Conservation (phyloP, 2,329 filamentous ascomycete genomes). For the Aspergillus ruber region DNA sequence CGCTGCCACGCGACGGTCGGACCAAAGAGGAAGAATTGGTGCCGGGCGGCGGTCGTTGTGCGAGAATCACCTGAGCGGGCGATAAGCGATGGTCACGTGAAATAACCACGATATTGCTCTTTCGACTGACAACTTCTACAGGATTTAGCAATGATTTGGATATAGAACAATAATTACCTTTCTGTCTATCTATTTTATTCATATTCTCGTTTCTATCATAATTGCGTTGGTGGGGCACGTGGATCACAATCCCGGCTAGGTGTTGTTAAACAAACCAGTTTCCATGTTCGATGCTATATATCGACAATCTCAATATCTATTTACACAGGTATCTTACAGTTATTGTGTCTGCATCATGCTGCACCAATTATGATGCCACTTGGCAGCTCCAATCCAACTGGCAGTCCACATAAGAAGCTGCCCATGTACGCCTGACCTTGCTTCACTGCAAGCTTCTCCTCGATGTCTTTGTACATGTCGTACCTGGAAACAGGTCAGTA, state of each 20-base stretch:
- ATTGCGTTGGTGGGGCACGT: too few relatives aligned
- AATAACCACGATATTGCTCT: too few relatives aligned
- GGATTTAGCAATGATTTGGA: too few relatives aligned
- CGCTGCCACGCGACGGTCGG: slow-evolving; percentile 32
- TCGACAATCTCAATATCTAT: too few relatives aligned
- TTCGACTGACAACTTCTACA: too few relatives aligned
- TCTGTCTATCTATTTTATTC: too few relatives aligned
- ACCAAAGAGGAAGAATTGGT: slow-evolving; percentile 18
- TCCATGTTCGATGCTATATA: too few relatives aligned
- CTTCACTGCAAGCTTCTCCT: slow-evolving; percentile 40
- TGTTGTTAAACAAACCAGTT: too few relatives aligned
- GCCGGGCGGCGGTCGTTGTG: slow-evolving; percentile 20
- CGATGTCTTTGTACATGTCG: slow-evolving; percentile 54
- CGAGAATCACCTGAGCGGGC: slow-evolving; percentile 27
- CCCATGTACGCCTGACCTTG: slow-evolving; percentile 25
- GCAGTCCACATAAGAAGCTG: slow-evolving; percentile 41
- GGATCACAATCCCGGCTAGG: too few relatives aligned
- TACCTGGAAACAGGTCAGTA: slow-evolving; percentile 37
- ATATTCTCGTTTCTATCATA: too few relatives aligned
- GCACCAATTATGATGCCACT: slow-evolving; percentile 22
- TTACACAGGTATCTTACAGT: too few relatives aligned
- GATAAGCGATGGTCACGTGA: slow-evolving; percentile 27
- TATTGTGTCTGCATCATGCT: not conserved
- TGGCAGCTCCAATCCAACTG: slow-evolving; percentile 39
- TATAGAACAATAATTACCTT: too few relatives aligned